Evolutionary conservation across 148 eudicot species (phyloP).

Genomic region (Rhododendron ovatum): DNA sequence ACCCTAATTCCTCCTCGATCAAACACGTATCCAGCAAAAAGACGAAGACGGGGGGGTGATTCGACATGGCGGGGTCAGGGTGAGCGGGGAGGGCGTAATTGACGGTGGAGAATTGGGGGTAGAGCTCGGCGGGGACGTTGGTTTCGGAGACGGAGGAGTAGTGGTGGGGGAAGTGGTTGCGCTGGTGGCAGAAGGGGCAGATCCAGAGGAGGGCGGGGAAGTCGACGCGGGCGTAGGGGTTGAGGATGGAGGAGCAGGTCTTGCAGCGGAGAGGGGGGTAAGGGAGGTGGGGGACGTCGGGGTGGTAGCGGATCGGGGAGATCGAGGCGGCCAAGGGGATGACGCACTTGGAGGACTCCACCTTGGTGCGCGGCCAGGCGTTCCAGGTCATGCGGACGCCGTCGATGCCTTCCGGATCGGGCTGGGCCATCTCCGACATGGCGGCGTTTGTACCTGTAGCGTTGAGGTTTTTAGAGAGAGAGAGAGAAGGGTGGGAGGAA

Average conservation of each 20-base stretch:
- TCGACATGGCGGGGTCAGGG: background rate
- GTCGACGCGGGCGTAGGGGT: conserved; percentile 68
- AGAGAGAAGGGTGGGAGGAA: background rate
- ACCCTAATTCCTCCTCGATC: conserved; percentile 84
- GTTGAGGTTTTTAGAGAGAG: background rate
- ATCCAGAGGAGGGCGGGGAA: conserved; percentile 79
- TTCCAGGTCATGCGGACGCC: conserved; percentile 88
- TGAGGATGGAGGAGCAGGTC: conserved; percentile 55
- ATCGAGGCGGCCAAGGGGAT: conserved; percentile 84
- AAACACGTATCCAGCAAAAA: conserved; percentile 81
- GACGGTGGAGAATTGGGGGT: conserved; percentile 63
- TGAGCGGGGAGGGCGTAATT: conserved; percentile 31
- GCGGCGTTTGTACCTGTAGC: background rate
- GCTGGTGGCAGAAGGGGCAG: conserved; percentile 81
- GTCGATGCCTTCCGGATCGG: conserved; percentile 82
- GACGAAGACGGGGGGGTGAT: conserved; percentile 36
- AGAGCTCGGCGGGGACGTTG: conserved; percentile 81
- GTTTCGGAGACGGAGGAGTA: conserved; percentile 58
- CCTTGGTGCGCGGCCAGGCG: conserved; percentile 83
- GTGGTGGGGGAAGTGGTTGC: conserved; percentile 82
- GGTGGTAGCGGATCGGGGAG: conserved; percentile 62
- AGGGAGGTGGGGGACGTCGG: conserved; percentile 52
- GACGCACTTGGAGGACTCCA: conserved; percentile 80
- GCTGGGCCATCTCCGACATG: conserved; percentile 55
- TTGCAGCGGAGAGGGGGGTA: conserved; percentile 85